These are phyloP conservation scores for Alternaria novae-zelandiae DNA, from an alignment of 2,329 filamentous ascomycete species.

Conservation along the genomic window DNA sequence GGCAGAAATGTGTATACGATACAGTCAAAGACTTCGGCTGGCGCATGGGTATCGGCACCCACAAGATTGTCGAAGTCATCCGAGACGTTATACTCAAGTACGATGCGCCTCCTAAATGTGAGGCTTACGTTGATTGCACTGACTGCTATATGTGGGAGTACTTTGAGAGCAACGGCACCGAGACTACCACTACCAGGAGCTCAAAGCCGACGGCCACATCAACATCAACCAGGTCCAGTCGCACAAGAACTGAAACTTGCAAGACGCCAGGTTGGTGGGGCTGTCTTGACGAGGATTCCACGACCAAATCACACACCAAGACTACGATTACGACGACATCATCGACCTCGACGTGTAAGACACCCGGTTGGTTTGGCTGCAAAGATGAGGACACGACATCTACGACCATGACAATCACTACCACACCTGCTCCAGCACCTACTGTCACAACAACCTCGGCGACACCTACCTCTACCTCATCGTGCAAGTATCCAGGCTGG, in stretches of 20 bases:
- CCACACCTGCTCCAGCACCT: slow-evolving; percentile 32
- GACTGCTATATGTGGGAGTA: slow-evolving; percentile 96
- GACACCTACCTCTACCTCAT: slow-evolving; percentile 45
- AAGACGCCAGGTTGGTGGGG: slow-evolving; percentile 94
- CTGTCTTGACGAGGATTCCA: slow-evolving; percentile 69
- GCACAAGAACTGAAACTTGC: slow-evolving; percentile 82
- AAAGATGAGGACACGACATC: slow-evolving; percentile 58
- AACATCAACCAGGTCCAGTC: slow-evolving; percentile 56
- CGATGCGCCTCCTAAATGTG: slow-evolving; percentile 78
- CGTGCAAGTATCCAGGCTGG: slow-evolving; percentile 55
- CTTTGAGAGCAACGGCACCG: slow-evolving; percentile 88
- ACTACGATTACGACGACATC: slow-evolving; percentile 51
- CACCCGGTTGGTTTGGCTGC: slow-evolving; percentile 71
- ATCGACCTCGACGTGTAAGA: slow-evolving; percentile 52
- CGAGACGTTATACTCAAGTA: slow-evolving; percentile 85
- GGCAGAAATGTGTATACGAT: slow-evolving; percentile 87
- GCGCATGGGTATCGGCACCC: slow-evolving; percentile 88
- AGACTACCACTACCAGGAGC: slow-evolving; percentile 64
- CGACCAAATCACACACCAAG: slow-evolving; percentile 56
- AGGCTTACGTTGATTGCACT: slow-evolving; percentile 75
- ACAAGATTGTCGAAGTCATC: slow-evolving; percentile 89
- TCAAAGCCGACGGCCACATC: slow-evolving; percentile 59
- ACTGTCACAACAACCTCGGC: slow-evolving; percentile 40
- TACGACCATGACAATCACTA: slow-evolving; percentile 34
- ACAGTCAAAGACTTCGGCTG: slow-evolving; percentile 91